phyloP scores from a whole-genome alignment of 345 rosid genomes.

The Citrus sp. region DNA sequence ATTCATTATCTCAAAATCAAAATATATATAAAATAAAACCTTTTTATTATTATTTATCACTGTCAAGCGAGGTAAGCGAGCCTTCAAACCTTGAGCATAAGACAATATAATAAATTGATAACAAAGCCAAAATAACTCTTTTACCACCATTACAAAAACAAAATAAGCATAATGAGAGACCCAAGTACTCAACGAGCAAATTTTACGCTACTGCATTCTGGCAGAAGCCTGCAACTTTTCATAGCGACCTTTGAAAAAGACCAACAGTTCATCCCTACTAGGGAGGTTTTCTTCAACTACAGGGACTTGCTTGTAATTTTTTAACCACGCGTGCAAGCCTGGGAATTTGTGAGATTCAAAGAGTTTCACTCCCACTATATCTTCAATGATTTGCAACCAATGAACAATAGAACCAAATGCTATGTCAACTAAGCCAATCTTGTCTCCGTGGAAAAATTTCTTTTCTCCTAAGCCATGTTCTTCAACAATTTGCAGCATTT shows the following conservation, averaged over 20 bases:
- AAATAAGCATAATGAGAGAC: not conserved
- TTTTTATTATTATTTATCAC: too few species aligned
- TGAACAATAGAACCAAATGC: not conserved
- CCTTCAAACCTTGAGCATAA: not conserved
- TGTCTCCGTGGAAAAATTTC: not conserved
- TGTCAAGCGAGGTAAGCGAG: too few species aligned
- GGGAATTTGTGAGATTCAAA: constrained; percentile 2
- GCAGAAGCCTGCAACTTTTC: not conserved
- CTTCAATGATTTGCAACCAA: constrained; percentile 1
- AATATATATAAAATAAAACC: too few species aligned
- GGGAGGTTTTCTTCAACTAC: not conserved
- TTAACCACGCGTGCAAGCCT: not conserved
- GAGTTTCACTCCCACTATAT: not conserved
- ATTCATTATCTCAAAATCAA: too few species aligned
- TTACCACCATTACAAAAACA: too few species aligned
- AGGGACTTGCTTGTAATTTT: not conserved
- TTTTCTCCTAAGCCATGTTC: not conserved
- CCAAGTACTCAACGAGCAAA: not conserved
- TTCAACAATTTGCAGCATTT: constrained; percentile 2
- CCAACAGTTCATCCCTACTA: not conserved
- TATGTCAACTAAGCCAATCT: constrained; percentile 2
- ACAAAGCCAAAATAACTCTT: not conserved
- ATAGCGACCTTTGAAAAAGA: not conserved
- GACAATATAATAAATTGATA: too few species aligned
- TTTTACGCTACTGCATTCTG: not conserved